Base-by-base conservation (phyloP, 768 basidiomycete species). In the Pisolithus tinctorius region DNA sequence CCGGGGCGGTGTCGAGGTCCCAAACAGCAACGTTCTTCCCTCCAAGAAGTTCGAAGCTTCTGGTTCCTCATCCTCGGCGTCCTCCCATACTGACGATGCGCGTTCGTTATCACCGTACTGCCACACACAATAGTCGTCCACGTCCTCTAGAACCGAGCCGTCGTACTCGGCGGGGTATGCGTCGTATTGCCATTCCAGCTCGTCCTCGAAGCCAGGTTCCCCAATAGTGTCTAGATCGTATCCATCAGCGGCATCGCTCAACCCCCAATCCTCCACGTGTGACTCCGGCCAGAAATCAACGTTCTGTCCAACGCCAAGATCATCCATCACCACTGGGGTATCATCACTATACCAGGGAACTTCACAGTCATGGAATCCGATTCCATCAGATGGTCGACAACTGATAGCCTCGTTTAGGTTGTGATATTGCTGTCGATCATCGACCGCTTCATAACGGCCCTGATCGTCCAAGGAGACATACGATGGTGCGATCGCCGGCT, bases 21-120 rank as follows among this genome's bases (percentile, higher is more conserved):
- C 78, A 52, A 72, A 59, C 29, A 84, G 65, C 50, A 84, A 58
- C 4, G 74, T 71, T 2, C 78, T 77, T 34, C 83, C 83, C 65
- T 84, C 76, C 29, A 68, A 57, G 63, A 82, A 83, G 10, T 46
- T 54, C 31, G 62, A 31, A 30, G 41, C 31, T 27, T 34, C 13
- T 25, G 6, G 27, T 29, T 36, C 29, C 10, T 57, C 54, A 4
- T 51, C 44, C 27, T 52, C 45, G 25, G 20, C 31, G 46, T 52
- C 37, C 10, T 29, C 14, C 10, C 27, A 38, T 6, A 41, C 17
- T 8, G 10, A 25, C 23, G 14, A 13, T 23, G 13, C 30, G 13
- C 10, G 30, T n/a, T 47, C 46, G 30, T 20, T 34, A 7, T 17
- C 34, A 14, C 14, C 34, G 34, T 14, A 13, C 34, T 34, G 34